phyloP scores from a whole-genome alignment of 2,329 filamentous ascomycete genomes.

The Cadophora sp. region DNA sequence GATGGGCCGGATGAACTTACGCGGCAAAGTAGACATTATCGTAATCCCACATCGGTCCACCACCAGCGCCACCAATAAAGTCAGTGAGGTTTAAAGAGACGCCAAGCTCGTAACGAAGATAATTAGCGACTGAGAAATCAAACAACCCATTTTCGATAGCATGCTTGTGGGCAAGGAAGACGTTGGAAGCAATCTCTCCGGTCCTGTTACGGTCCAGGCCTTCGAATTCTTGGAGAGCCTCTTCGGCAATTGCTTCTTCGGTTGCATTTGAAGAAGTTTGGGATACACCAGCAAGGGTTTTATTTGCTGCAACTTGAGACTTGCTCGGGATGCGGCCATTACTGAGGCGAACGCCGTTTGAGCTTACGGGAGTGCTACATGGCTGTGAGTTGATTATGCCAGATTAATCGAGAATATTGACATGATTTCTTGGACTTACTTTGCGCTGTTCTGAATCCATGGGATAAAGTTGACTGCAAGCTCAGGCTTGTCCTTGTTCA shows the following conservation, averaged over 20 bases:
- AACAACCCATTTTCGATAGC: slow-evolving; percentile 72
- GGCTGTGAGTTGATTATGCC: not conserved
- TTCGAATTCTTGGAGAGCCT: slow-evolving; percentile 27
- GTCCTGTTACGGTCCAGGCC: slow-evolving; percentile 23
- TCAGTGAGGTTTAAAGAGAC: slow-evolving; percentile 12
- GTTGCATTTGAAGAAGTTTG: slow-evolving; percentile 34
- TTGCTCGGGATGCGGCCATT: slow-evolving; percentile 32
- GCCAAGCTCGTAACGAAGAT: slow-evolving; percentile 69
- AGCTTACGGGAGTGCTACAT: slow-evolving; percentile 21
- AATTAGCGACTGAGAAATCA: slow-evolving; percentile 76
- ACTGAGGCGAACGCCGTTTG: slow-evolving; percentile 27
- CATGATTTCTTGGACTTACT: slow-evolving; percentile 41
- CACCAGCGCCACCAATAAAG: slow-evolving; percentile 6
- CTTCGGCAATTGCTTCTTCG: slow-evolving; percentile 19
- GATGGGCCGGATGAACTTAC: not conserved
- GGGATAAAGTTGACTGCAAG: slow-evolving; percentile 50
- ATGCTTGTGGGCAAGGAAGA: slow-evolving; percentile 34
- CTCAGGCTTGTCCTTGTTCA: slow-evolving; percentile 52
- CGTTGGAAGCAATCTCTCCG: slow-evolving; percentile 58
- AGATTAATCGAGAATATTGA: not conserved
- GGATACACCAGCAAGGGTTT: slow-evolving; percentile 22
- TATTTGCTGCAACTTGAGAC: slow-evolving; percentile 30
- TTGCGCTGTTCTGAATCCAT: slow-evolving; percentile 64
- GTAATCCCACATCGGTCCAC: slow-evolving; percentile 31
- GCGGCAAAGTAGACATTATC: slow-evolving; percentile 37